These are phyloP conservation scores for Polyplosphaeria fusca DNA, from an alignment of 495 filamentous ascomycete genomes.

Conservation along the genomic window DNA sequence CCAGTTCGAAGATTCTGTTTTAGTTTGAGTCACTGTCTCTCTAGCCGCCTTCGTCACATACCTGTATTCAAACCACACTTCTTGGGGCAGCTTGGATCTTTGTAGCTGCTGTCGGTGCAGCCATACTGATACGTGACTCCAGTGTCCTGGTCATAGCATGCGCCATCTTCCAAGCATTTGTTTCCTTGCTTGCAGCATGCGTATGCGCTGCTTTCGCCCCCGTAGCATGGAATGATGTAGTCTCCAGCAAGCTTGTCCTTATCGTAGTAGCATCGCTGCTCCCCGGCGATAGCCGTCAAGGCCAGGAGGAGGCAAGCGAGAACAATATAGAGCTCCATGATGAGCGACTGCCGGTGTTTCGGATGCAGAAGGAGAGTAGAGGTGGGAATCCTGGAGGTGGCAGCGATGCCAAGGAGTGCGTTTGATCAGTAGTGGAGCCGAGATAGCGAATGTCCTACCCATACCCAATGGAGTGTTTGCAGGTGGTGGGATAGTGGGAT, in stretches of 20 bases:
- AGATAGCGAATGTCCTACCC: too few species aligned
- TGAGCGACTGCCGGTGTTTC: too few species aligned
- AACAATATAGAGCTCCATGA: neutral
- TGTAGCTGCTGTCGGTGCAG: slow-evolving; percentile 14
- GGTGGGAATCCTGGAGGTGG: too few species aligned
- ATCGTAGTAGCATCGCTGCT: slow-evolving; percentile 23
- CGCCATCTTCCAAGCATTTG: slow-evolving; percentile 14
- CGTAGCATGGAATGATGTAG: slow-evolving; percentile 25
- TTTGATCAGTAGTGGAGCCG: too few species aligned
- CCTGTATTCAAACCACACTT: slow-evolving; percentile 18
- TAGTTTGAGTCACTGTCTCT: neutral
- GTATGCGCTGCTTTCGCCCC: neutral
- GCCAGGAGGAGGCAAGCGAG: neutral
- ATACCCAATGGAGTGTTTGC: too few species aligned
- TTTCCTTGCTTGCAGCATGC: slow-evolving; percentile 24
- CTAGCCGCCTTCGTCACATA: neutral
- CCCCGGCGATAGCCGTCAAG: neutral
- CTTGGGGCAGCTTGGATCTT: slow-evolving; percentile 12
- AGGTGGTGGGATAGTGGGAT: too few species aligned
- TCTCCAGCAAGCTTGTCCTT: slow-evolving; percentile 8
- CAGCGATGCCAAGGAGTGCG: too few species aligned
- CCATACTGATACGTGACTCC: slow-evolving; percentile 25
- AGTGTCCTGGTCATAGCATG: slow-evolving; percentile 18
- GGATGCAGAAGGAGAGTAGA: neutral
- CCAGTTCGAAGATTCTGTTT: slow-evolving; percentile 6